phyloP scores from a whole-genome alignment of 2,329 filamentous ascomycete genomes.

The Pseudopithomyces maydicus region DNA sequence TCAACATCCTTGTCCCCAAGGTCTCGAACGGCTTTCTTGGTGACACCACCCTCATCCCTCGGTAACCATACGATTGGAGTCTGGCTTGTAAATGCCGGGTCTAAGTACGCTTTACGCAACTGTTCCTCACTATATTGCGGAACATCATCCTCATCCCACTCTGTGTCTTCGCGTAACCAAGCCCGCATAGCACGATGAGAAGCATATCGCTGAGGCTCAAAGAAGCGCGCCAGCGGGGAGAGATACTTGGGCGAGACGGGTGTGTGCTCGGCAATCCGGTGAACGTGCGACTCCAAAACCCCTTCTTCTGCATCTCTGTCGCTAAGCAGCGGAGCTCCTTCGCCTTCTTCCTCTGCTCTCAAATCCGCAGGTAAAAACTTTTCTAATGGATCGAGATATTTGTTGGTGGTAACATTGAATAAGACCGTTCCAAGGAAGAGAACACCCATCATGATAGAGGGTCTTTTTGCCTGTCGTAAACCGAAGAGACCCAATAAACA shows the following conservation, averaged over 20 bases:
- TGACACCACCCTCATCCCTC: constrained; percentile 38
- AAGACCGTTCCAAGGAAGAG: constrained; percentile 39
- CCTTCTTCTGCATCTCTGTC: constrained; percentile 39
- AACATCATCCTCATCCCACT: constrained; percentile 36
- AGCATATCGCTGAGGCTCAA: constrained; percentile 43
- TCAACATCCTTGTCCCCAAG: constrained; percentile 35
- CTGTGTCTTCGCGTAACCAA: constrained; percentile 36
- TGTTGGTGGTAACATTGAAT: constrained; percentile 42
- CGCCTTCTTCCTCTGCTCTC: constrained; percentile 31
- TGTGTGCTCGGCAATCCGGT: constrained; percentile 30
- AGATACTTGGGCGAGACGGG: constrained; percentile 30
- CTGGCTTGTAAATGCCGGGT: constrained; percentile 40
- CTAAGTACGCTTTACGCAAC: constrained; percentile 40
- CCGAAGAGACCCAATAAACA: constrained; percentile 85
- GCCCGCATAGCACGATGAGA: constrained; percentile 39
- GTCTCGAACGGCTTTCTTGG: constrained; percentile 35
- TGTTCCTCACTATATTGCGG: constrained; percentile 41
- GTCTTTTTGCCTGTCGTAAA: constrained; percentile 38
- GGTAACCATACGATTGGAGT: constrained; percentile 43
- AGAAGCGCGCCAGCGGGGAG: constrained; percentile 38
- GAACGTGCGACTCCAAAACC: constrained; percentile 26
- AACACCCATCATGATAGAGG: constrained; percentile 34
- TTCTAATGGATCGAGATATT: constrained; percentile 41
- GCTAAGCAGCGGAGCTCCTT: constrained; percentile 35
- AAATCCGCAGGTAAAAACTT: constrained; percentile 42